Evolutionary conservation across 352 stramenopile genomes (phyloP), one percentile per base, ranked within the genome.

Genomic region (Plasmopara muralis): DNA sequence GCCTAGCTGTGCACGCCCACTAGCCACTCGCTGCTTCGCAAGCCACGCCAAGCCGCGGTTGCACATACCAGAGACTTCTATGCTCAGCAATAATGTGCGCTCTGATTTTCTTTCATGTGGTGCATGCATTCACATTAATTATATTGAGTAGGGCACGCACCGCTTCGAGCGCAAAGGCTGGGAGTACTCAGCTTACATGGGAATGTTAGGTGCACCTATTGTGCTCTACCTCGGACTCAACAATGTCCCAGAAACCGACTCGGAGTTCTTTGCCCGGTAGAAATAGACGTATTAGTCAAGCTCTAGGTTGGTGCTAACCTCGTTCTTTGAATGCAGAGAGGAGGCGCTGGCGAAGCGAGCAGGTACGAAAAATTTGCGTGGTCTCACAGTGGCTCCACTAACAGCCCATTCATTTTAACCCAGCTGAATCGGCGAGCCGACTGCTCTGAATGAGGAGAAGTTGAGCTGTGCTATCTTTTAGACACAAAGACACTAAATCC

Each of bases 11-110:
- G 30, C 72, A 16, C 58, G 64, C 35, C 55, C 66, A 35, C 58
- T 78, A 48, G 57, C 55, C 31, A 61, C 64, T 51, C 71, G 79
- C 50, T 53, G 66, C 60, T 86, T 90, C 61, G 71, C 74, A 43
- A 78, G 53, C 39, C 60, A 70, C 56, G 55, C 49, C 38, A 77
- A 82, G 54, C 62, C 62, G 33, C 75, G 84, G 50, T 68, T 89
- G 47, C 68, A 83, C 61, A 92, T 92, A 78, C 77, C 83, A 0
- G 83, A 93, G 78, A 93, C 80, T 2, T 73, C 83, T 38, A 93
- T 93, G 83, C 57, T 93, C 50, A 91, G 80, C 33, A 89, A 87
- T 65, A 89, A 93, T 60, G 83, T 93, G 66, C 60, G 75, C 74
- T 2, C 18, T 30, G 6, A 20, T 4, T 2, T 16, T 9, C 16